A percentile compares a stretch with the other conserved stretches of the same genome.
Conservation (phyloP, 169 alveolate species). For the Plasmodium reichenowi region DNA sequence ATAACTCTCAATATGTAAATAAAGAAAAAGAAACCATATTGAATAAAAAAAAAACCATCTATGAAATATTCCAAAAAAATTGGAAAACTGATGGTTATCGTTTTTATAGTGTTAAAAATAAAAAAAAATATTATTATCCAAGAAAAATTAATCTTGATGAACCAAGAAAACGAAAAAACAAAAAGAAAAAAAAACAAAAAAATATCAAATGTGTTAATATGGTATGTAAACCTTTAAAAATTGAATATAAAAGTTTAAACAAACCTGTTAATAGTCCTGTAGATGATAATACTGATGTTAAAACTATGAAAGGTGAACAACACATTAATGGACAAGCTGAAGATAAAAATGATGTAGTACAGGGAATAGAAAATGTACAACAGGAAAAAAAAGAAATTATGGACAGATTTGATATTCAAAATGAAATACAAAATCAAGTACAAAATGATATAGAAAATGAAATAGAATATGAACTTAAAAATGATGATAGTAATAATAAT, state of each 20-base stretch:
- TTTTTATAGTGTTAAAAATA: slow-evolving; percentile 38
- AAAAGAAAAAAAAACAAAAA: neutral
- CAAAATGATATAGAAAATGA: slow-evolving; percentile 2
- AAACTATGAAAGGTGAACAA: slow-evolving; percentile 6
- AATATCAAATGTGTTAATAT: slow-evolving; percentile 21
- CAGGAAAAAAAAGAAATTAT: neutral
- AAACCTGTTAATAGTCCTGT: too few relatives aligned
- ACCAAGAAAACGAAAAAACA: neutral
- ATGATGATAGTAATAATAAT: neutral
- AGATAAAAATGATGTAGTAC: neutral
- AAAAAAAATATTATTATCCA: slow-evolving; percentile 34
- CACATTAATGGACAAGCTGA: neutral
- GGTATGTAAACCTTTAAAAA: slow-evolving; percentile 17
- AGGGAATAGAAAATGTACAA: neutral
- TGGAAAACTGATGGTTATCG: slow-evolving; percentile 73
- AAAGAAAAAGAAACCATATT: slow-evolving; percentile 35
- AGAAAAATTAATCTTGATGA: slow-evolving; percentile 23
- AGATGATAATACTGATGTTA: neutral
- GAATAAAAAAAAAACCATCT: slow-evolving; percentile 50
- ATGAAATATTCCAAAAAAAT: slow-evolving; percentile 46
- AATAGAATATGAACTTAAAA: neutral
- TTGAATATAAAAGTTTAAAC: neutral
- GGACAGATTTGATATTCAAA: too few relatives aligned
- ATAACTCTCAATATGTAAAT: slow-evolving; percentile 8
- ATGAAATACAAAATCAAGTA: neutral